Evolutionary conservation across 2,329 filamentous ascomycete genomes (phyloP).

Genomic region (Geoglossum cookeanum): DNA sequence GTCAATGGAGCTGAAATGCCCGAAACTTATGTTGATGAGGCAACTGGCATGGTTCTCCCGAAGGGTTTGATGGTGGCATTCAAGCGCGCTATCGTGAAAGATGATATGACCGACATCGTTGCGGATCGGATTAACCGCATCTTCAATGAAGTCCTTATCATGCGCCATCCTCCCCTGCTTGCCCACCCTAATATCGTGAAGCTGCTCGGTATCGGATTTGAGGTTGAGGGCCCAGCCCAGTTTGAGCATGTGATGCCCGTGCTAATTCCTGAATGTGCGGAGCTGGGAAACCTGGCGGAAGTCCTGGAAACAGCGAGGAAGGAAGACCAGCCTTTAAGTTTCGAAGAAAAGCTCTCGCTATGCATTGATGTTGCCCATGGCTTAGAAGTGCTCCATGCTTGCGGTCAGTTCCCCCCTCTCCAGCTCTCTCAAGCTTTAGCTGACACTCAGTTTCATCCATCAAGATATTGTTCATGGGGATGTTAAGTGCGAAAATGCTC

Average conservation of each 20-base stretch:
- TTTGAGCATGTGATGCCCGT: constrained; percentile 9
- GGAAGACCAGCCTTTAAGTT: constrained; percentile 7
- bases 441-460: too few relatives aligned
- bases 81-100: constrained; percentile 8
- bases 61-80: constrained; percentile 8
- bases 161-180: constrained; percentile 9
- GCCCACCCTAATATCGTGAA: constrained; percentile 11
- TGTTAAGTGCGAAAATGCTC: not conserved
- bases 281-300: constrained; percentile 10
- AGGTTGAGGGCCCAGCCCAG: constrained; percentile 3
- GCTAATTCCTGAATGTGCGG: constrained; percentile 9
- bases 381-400: not conserved
- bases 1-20: constrained; percentile 11
- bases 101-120: not conserved
- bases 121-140: not conserved
- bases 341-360: constrained; percentile 7
- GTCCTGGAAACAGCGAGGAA: constrained; percentile 5
- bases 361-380: not conserved
- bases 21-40: constrained; percentile 7
- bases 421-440: too few relatives aligned
- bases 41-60: constrained; percentile 6
- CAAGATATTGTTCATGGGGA: constrained; percentile 3
- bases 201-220: constrained; percentile 9
- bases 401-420: not conserved
- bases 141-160: constrained; percentile 9